A percentile compares a stretch with the other conserved stretches of the same genome.
Conservation (phyloP, 2,329 filamentous ascomycete species). For the Microascus cirrosus region DNA sequence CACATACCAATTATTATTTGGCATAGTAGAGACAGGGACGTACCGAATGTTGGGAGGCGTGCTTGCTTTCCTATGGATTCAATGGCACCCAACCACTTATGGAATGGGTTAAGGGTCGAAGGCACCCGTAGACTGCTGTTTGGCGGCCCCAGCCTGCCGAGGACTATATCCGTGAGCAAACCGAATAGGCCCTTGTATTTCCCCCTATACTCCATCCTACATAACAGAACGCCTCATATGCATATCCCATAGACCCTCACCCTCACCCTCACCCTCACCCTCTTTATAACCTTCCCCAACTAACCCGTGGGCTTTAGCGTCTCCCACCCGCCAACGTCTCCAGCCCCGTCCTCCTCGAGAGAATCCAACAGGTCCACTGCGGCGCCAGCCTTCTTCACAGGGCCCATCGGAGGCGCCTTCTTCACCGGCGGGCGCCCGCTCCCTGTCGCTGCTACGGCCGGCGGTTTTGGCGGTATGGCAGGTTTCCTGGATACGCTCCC, state of each 20-base stretch:
- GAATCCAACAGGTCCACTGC: conserved; percentile 32
- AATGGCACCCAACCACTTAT: no score
- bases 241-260: neutral
- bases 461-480: conserved; percentile 12
- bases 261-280: conserved; percentile 3
- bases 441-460: conserved; percentile 9
- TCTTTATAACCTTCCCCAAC: neutral
- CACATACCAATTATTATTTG: no score
- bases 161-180: neutral
- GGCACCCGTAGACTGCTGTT: no score
- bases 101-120: no score
- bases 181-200: neutral
- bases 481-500: conserved; percentile 13
- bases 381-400: conserved; percentile 14
- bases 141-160: neutral
- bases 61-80: no score
- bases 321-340: conserved; percentile 42
- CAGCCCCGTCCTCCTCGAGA: conserved; percentile 21
- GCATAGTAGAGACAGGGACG: no score
- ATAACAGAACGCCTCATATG: neutral
- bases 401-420: conserved; percentile 11
- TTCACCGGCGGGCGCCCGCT: conserved; percentile 8
- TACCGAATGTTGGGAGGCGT: no score
- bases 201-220: neutral
- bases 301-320: conserved; percentile 35